Base-by-base conservation (phyloP, 305 asterid genomes). In the Solanum hybrid region DNA sequence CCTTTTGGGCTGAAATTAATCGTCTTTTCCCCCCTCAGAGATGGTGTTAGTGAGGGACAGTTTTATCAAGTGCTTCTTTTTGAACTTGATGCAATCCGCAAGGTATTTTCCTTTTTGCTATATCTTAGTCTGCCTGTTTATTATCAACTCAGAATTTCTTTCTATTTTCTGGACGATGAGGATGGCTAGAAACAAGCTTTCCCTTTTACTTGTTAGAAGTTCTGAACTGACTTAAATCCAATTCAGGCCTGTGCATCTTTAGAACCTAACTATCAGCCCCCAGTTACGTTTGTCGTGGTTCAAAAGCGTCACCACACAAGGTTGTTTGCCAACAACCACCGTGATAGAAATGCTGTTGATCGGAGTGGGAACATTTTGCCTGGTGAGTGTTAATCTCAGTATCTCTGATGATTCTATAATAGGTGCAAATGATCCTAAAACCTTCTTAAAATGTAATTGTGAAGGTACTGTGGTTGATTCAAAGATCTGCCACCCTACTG, bases 21-120 rank as follows among this genome's bases (percentile, higher is more conserved):
- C 5, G 86, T 86, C 84, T 57, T 76, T 51, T 11, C 13, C 28
- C 13, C 86, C 46, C 90, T 46, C 93, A 98, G 99, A 91, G 99
- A 98, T 93, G 99, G 99, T 34, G 99, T 98, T 4, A 98, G 99
- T 71, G 99, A 98, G 90, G 99, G 99, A 34, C 99, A 98, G 90
- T 97, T 98, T 90, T 96, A 97, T 91, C 99, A 96, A 93, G 98
- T 98, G 26, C 89, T 97, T 92, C 98, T 96, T 34, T 94, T 92
- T 90, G 99, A 97, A 88, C 99, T 97, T 28, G 99, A 97, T 93
- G 99, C 99, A 14, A 98, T 98, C 81, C 96, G 99, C 39, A 96
- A 95, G 99, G 99, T 96, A 91, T 81, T 74, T n/a, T 26, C 51
- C 14, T 2, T 12, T 75, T 22, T 89, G 9, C 61, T 77, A 31